A percentile compares a stretch with the other conserved stretches of the same genome.
Evolutionary conservation across 805 yeast species (phyloP).

Genomic region (Kurtzmaniella fragi): DNA sequence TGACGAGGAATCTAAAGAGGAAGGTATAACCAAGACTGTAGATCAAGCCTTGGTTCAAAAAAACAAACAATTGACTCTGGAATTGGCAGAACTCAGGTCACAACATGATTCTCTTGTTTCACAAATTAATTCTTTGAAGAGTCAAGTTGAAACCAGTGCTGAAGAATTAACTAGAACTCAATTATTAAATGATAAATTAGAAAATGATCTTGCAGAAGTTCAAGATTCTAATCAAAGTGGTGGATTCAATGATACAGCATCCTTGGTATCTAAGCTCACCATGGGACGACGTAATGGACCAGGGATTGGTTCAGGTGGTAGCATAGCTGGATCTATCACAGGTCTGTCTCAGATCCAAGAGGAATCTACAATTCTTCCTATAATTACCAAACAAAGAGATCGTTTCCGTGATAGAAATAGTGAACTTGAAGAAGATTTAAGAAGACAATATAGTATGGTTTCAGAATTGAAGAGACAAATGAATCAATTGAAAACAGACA

Average conservation of each 20-base stretch:
- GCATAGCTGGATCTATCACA: conserved; percentile 29
- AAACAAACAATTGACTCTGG: conserved; percentile 69
- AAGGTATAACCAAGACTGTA: conserved; percentile 26
- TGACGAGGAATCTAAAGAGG: conserved; percentile 19
- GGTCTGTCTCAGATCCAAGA: conserved; percentile 24
- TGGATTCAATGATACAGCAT: conserved; percentile 51
- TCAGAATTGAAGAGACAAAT: conserved; percentile 63
- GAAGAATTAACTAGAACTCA: conserved; percentile 39
- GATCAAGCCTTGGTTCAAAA: conserved; percentile 63
- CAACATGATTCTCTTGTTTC: conserved; percentile 44
- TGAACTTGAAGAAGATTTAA: conserved; percentile 78
- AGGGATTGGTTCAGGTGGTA: conserved; percentile 4
- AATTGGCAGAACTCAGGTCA: conserved; percentile 61
- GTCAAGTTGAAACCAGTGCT: conserved; percentile 25
- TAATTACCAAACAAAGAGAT: conserved; percentile 92
- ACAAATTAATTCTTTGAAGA: conserved; percentile 37
- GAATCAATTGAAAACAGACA: conserved; percentile 62
- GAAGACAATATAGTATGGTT: conserved; percentile 49
- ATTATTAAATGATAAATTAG: conserved; percentile 56
- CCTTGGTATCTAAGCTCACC: conserved; percentile 56
- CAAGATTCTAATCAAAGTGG: conserved; percentile 38
- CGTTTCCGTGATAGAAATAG: conserved; percentile 78
- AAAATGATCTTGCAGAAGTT: conserved; percentile 62
- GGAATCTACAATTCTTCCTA: conserved; percentile 63
- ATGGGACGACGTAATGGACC: conserved; percentile 14